Evolutionary conservation across 2,329 filamentous ascomycete species (phyloP).

Genomic region (Talaromyces sp.): DNA sequence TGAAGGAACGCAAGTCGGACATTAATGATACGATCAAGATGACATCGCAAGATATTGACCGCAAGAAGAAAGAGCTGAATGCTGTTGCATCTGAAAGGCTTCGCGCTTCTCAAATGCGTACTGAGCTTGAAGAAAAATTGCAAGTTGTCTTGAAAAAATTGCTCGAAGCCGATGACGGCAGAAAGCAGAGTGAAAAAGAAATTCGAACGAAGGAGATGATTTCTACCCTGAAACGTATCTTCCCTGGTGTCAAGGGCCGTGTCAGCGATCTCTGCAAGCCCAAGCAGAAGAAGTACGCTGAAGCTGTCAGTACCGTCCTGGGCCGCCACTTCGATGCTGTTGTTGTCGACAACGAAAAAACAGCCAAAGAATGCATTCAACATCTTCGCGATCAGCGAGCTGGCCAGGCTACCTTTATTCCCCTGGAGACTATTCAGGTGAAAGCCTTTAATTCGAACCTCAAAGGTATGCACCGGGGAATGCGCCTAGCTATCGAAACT

Average conservation of each 20-base stretch:
- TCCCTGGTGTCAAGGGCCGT: constrained; percentile 83
- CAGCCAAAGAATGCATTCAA: constrained; percentile 86
- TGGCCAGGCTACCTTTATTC: constrained; percentile 87
- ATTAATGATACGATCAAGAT: constrained; percentile 61
- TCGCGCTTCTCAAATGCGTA: constrained; percentile 72
- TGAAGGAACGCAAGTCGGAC: constrained; percentile 62
- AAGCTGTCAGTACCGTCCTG: constrained; percentile 86
- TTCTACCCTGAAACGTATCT: constrained; percentile 79
- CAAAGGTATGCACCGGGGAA: constrained; percentile 79
- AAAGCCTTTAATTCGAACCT: constrained; percentile 83
- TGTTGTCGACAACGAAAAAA: constrained; percentile 91
- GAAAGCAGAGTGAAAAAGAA: constrained; percentile 80
- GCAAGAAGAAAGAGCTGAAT: constrained; percentile 88
- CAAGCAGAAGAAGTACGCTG: constrained; percentile 94
- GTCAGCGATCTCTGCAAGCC: constrained; percentile 89
- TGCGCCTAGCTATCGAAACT: constrained; percentile 86
- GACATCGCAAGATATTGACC: constrained; percentile 69
- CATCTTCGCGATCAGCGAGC: constrained; percentile 88
- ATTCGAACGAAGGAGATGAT: constrained; percentile 75
- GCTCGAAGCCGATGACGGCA: constrained; percentile 77
- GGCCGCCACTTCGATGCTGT: constrained; percentile 92
- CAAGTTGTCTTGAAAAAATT: constrained; percentile 74
- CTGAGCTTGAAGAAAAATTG: constrained; percentile 88
- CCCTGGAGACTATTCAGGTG: constrained; percentile 95
- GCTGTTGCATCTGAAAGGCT: constrained; percentile 77